Base-by-base conservation (phyloP, 805 yeast species). In the Wickerhamomyces silvicola region DNA sequence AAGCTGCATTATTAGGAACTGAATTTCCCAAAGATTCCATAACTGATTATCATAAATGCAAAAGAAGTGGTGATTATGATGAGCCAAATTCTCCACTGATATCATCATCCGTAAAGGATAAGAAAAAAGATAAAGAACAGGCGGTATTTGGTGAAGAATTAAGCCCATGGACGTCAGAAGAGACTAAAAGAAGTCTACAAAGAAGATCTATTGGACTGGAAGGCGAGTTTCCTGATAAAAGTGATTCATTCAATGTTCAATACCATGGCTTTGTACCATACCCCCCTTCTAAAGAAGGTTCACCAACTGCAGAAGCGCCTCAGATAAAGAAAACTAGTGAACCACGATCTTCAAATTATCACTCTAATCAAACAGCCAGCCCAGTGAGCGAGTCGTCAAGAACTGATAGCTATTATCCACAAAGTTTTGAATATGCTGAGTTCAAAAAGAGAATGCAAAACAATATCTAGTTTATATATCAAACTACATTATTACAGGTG, bases 361-460 rank as follows among this genome's bases (percentile, higher is more conserved):
- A 18, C 9, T 25, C n/a, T 16, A 14, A 22, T 29, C n/a, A n/a
- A n/a, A n/a, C n/a, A n/a, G n/a, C n/a, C n/a, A n/a, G n/a, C n/a
- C n/a, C n/a, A n/a, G n/a, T n/a, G n/a, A n/a, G n/a, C n/a, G n/a
- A n/a, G n/a, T n/a, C n/a, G n/a, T 18, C n/a, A 28, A 9, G 22
- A 19, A 4, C 10, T 16, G 22, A 33, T 21, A 33, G 31, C 10
- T 24, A 24, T 10, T 24, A 15, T 14, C 27, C 27, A 14, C 12
- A 10, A 23, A 24, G 27, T 16, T 48, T 45, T 27, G 48, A 48
- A 18, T 46, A 45, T 19, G 46, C 38, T 12, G 48, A 46, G 19
- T 48, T 43, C 32, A 48, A 46, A 27, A 43, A 52, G 38, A 43
- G 50, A 24, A 48, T 42, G 50, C 39, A 36, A 11, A 26, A 33